These are phyloP conservation scores for Pseudogymnoascus sp. DNA, from an alignment of 2,329 filamentous ascomycete genomes.

Conservation along the genomic window DNA sequence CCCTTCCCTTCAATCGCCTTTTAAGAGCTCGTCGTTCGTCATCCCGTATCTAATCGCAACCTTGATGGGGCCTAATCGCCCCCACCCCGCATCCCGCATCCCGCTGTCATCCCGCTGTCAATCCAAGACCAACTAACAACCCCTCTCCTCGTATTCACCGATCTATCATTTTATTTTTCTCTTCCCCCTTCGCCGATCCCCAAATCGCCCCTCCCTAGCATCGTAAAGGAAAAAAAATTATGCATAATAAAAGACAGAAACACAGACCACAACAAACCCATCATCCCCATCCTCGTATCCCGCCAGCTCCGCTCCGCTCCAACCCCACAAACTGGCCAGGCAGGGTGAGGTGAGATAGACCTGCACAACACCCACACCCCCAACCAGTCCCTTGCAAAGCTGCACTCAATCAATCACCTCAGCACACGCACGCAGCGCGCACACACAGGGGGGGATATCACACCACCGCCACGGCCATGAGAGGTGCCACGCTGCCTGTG, in stretches of 20 bases:
- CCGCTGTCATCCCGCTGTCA: too few relatives aligned
- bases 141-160: not conserved
- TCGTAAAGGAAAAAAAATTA: too few relatives aligned
- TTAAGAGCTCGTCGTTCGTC: not conserved
- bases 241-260: too few relatives aligned
- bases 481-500: conserved; percentile 7
- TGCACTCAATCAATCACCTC: not conserved
- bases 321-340: too few relatives aligned
- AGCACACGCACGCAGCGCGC: not conserved
- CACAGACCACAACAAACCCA: too few relatives aligned
- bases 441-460: not conserved
- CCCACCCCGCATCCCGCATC: not conserved
- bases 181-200: too few relatives aligned
- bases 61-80: not conserved
- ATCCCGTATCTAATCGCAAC: not conserved
- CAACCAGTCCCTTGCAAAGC: not conserved
- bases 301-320: too few relatives aligned
- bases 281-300: too few relatives aligned
- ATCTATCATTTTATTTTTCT: conserved; percentile 5
- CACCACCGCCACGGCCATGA: not conserved
- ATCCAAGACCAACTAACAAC: not conserved
- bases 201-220: not conserved
- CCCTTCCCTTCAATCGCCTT: too few relatives aligned
- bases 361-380: not conserved
- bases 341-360: not conserved